phyloP scores from a whole-genome alignment of 2,329 filamentous ascomycete species.

The Calonectria henricotiae region DNA sequence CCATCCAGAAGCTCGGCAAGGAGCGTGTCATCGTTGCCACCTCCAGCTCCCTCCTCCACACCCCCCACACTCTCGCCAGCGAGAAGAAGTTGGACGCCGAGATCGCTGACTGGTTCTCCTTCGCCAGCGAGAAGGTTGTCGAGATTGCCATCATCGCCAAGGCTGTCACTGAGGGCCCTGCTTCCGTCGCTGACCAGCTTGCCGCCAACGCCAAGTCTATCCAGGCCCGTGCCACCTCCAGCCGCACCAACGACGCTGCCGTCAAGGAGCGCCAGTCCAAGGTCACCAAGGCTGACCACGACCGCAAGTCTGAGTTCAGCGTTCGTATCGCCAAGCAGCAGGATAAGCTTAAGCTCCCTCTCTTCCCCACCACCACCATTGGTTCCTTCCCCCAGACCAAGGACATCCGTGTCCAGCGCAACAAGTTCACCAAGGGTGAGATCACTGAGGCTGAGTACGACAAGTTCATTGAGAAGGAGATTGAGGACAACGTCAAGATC shows the following conservation, averaged over 20 bases:
- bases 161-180: conserved; percentile 94
- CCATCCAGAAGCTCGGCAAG: conserved; percentile 95
- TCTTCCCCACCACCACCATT: conserved; percentile 99
- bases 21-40: conserved; percentile 97
- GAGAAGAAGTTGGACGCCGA: conserved; percentile 98
- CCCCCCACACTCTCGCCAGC: conserved; percentile 95
- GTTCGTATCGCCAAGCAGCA: conserved; percentile 89
- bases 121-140: conserved; percentile 93
- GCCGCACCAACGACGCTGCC: conserved; percentile 95
- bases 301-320: conserved; percentile 93
- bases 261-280: conserved; percentile 97
- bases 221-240: conserved; percentile 91
- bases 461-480: conserved; percentile 99
- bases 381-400: conserved; percentile 99
- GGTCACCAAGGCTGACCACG: conserved; percentile 88
- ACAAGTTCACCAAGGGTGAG: conserved; percentile 99
- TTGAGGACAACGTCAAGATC: conserved; percentile 93
- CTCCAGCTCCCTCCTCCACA: conserved; percentile 98
- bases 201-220: conserved; percentile 98
- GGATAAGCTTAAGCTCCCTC: conserved; percentile 91
- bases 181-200: conserved; percentile 87
- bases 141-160: conserved; percentile 96
- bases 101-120: conserved; percentile 98
- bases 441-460: conserved; percentile 95
- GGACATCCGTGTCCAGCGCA: conserved; percentile 96